Evolutionary conservation across 2,329 filamentous ascomycete species (phyloP).

Genomic region (Diplocarpon rosae): DNA sequence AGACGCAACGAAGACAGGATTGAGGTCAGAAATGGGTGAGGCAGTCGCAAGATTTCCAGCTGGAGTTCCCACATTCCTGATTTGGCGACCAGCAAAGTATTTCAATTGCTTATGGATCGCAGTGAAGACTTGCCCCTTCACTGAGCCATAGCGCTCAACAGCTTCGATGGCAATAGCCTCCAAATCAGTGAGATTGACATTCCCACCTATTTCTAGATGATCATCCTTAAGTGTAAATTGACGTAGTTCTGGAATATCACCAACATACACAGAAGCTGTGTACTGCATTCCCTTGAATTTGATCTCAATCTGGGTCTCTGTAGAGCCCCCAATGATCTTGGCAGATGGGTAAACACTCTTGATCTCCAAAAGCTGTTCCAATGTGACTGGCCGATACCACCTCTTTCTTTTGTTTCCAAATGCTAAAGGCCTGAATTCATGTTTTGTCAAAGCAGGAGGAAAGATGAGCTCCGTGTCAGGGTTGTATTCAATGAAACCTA

Average conservation of each 20-base stretch:
- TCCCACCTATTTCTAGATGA: constrained; percentile 83
- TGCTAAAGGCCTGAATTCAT: constrained; percentile 68
- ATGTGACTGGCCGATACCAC: constrained; percentile 83
- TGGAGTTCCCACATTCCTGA: constrained; percentile 87
- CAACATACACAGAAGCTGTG: constrained; percentile 79
- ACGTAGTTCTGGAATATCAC: constrained; percentile 81
- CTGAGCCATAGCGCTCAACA: constrained; percentile 61
- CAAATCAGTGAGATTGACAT: constrained; percentile 83
- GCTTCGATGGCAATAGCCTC: constrained; percentile 76
- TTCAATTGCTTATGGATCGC: constrained; percentile 88
- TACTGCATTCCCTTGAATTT: constrained; percentile 96
- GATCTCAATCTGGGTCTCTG: constrained; percentile 95
- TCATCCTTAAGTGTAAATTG: constrained; percentile 72
- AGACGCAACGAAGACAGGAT: constrained; percentile 83
- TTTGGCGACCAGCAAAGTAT: constrained; percentile 89
- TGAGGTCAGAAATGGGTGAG: constrained; percentile 90
- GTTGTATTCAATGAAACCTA: constrained; percentile 79
- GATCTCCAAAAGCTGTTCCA: constrained; percentile 83
- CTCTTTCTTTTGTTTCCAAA: constrained; percentile 92
- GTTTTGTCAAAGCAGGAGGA: constrained; percentile 71
- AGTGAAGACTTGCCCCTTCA: constrained; percentile 60
- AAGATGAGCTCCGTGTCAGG: constrained; percentile 94
- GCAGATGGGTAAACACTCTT: constrained; percentile 75
- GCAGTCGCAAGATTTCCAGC: constrained; percentile 89
- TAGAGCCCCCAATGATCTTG: constrained; percentile 92